These are phyloP conservation scores for Physaria fendleri DNA, from an alignment of 345 rosid genomes.

Conservation along the genomic window DNA sequence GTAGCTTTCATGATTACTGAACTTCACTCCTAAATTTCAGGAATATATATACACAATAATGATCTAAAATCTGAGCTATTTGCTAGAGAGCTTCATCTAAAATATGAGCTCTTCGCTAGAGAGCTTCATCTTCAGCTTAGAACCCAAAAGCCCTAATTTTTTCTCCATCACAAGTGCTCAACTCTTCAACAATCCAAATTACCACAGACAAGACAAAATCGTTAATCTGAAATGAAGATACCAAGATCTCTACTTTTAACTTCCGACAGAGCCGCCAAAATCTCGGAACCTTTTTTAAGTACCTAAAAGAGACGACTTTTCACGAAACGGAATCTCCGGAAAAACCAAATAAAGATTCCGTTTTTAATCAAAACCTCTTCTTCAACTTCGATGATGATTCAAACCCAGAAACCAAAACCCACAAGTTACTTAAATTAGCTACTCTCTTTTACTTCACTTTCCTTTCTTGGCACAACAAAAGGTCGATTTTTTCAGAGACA, in stretches of 20 bases:
- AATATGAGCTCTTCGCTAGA: neutral
- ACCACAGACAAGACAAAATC: neutral
- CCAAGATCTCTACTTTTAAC: conserved; percentile 28
- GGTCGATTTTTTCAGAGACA: neutral
- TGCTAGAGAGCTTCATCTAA: conserved; percentile 19
- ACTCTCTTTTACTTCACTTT: too few species aligned
- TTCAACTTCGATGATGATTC: neutral
- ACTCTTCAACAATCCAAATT: conserved; percentile 15
- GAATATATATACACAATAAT: neutral
- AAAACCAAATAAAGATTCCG: conserved; percentile 18
- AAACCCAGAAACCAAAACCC: too few species aligned
- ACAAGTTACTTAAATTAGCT: neutral
- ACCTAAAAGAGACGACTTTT: conserved; percentile 15
- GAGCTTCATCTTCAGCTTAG: conserved; percentile 2
- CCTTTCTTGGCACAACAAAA: too few species aligned
- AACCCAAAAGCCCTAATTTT: neutral
- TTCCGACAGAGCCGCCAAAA: conserved; percentile 12
- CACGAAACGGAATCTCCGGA: conserved; percentile 25
- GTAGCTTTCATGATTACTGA: conserved; percentile 63
- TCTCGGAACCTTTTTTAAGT: conserved; percentile 4
- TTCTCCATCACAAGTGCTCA: neutral
- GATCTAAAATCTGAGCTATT: conserved; percentile 21
- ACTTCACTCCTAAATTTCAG: neutral
- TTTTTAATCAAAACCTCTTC: conserved; percentile 17
- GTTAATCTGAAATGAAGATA: conserved; percentile 16